Percentiles rank a stretch among this genome's conserved stretches.
phyloP scores from a whole-genome alignment of 768 basidiomycete species.

The Exidia glandulosa region DNA sequence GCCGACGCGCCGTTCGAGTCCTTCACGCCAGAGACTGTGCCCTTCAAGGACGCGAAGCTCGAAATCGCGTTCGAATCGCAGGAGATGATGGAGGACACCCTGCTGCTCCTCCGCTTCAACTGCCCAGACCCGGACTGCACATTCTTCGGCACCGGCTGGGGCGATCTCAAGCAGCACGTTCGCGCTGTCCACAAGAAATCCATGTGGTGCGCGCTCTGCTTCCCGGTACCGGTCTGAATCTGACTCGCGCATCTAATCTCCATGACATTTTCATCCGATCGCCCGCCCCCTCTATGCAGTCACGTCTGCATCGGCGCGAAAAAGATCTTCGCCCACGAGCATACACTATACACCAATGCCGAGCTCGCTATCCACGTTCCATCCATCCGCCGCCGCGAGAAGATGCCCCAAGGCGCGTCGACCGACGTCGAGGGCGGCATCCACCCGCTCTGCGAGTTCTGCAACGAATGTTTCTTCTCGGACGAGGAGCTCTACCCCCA shows the following conservation, averaged over 20 bases:
- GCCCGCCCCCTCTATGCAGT: too few relatives aligned
- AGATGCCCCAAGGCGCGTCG: conserved; percentile 19
- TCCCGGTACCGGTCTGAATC: too few relatives aligned
- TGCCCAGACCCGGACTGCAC: conserved; percentile 81
- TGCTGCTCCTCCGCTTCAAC: conserved; percentile 87
- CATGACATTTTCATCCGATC: neutral
- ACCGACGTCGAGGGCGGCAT: conserved; percentile 49
- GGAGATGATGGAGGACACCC: conserved; percentile 91
- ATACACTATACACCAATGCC: conserved; percentile 63
- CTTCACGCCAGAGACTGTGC: conserved; percentile 42
- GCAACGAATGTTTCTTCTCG: conserved; percentile 86
- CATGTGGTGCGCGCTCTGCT: conserved; percentile 68
- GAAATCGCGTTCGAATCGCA: conserved; percentile 77
- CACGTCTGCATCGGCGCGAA: conserved; percentile 82
- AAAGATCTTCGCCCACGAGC: conserved; percentile 95
- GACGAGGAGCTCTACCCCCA: conserved; percentile 89
- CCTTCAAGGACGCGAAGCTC: conserved; percentile 61
- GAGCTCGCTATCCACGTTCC: conserved; percentile 67
- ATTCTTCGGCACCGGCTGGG: conserved; percentile 80
- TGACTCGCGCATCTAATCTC: too few relatives aligned
- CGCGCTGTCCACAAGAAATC: conserved; percentile 62
- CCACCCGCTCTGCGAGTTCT: conserved; percentile 80
- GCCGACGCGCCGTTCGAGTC: conserved; percentile 49
- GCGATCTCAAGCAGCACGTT: conserved; percentile 76
- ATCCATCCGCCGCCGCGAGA: conserved; percentile 36